Percentiles rank a stretch among this genome's conserved stretches.
These are phyloP conservation scores for Cryptosporidium xiaoi DNA, from an alignment of 169 alveolate species.

Conservation along the genomic window DNA sequence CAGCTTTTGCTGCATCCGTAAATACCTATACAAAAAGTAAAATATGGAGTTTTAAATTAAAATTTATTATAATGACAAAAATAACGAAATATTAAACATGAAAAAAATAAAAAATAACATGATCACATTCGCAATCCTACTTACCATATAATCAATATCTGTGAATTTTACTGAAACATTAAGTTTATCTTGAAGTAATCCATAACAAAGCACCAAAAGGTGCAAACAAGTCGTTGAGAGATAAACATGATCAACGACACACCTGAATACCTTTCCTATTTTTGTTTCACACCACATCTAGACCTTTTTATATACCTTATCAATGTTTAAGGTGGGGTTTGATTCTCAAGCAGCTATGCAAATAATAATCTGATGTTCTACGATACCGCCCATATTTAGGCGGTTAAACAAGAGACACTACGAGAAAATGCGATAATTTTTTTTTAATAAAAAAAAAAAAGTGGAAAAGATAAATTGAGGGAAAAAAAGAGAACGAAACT, in stretches of 20 bases:
- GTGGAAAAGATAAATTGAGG: neutral
- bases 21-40: conserved; percentile 82
- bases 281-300: conserved; percentile 63
- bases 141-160: conserved; percentile 94
- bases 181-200: conserved; percentile 78
- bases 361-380: conserved; percentile 1
- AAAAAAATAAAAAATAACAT: too few relatives aligned
- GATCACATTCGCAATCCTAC: neutral
- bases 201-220: conserved; percentile 74
- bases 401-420: conserved; percentile 35
- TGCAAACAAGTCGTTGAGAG: conserved; percentile 58
- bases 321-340: too few relatives aligned
- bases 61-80: neutral
- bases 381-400: conserved; percentile 68
- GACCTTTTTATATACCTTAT: conserved; percentile 23
- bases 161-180: conserved; percentile 90
- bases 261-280: conserved; percentile 66
- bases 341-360: conserved; percentile 3
- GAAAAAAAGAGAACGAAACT: neutral
- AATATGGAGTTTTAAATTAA: neutral
- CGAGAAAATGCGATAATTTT: neutral
- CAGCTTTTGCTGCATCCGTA: conserved; percentile 96
- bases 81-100: neutral
- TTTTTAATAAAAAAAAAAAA: neutral
- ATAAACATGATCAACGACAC: conserved; percentile 57